Base-by-base conservation (phyloP, 148 eudicot species). In the Oxyria digyna region DNA sequence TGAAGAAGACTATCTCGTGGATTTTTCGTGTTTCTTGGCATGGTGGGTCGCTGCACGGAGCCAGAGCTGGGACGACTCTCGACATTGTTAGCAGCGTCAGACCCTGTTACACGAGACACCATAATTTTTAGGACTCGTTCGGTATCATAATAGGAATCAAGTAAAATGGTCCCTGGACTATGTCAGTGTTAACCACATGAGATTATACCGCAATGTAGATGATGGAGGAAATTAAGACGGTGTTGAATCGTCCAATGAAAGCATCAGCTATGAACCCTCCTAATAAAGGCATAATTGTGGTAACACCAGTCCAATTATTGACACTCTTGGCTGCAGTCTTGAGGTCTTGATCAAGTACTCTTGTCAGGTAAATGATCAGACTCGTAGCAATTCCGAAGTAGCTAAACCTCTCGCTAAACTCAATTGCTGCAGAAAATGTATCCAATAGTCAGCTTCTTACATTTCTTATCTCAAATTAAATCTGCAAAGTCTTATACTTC, bases 231-330 rank as follows among this genome's bases (percentile, higher is more conserved):
- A 66, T 33, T 31, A 91, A 71, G 43, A 91, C 85, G 1, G 85
- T 81, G 57, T 72, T 66, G 74, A 87, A 91, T 49, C 93, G 83
- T 29, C 97, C 97, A 4, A 81, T 67, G 75, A 82, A 89, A 55
- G 89, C 87, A 66, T 91, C 97, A 0, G 97, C 97, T 43, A 91
- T 27, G 72, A 91, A 87, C 0, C 96, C 97, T 15, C 97, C 96
- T 9, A 89, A 6, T 5, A 91, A 78, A 0, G 96, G 93, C 87
- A 85, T 89, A 64, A 87, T 57, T 1, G 96, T 85, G 50, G 93
- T 87, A 8, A 89, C 90, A 23, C 97, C 97, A 18, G 78, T 12
- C 96, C 96, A 91, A 42, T 75, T 66, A 52, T 85, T 88, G 31
- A 84, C 94, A 38, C 72, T 85, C 50, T 81, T 91, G 3, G 85